A percentile compares a stretch with the other conserved stretches of the same genome.
These are phyloP conservation scores for Colletotrichum neosansevieriae DNA, from an alignment of 2,329 filamentous ascomycete genomes.

Conservation along the genomic window DNA sequence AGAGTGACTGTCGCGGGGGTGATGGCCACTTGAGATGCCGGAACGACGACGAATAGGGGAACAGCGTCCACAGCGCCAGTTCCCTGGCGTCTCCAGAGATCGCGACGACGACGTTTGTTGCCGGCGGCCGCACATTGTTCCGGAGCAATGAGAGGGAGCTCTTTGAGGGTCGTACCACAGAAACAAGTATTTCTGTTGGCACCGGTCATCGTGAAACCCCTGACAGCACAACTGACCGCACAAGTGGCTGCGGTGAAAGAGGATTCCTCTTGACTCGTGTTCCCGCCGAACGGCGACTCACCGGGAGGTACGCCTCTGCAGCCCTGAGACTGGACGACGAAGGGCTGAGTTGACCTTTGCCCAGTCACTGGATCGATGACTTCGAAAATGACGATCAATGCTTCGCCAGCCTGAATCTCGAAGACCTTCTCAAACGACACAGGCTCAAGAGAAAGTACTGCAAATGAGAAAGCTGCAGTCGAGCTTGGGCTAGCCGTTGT, in stretches of 20 bases:
- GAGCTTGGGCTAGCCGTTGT: constrained; percentile 3
- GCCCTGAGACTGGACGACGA: constrained; percentile 8
- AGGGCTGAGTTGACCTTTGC: not conserved
- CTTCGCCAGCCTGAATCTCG: constrained; percentile 1
- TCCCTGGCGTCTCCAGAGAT: constrained; percentile 10
- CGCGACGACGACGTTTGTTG: constrained; percentile 7
- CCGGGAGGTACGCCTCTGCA: constrained; percentile 10
- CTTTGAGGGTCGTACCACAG: not conserved
- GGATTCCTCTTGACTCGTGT: not conserved
- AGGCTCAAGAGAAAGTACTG: not conserved
- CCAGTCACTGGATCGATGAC: not conserved
- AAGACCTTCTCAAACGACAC: constrained; percentile 1
- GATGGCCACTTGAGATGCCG: not conserved
- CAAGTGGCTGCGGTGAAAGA: constrained; percentile 1
- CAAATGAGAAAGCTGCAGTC: not conserved
- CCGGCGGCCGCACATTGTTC: constrained; percentile 5
- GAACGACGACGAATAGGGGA: constrained; percentile 12
- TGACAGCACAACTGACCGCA: not conserved
- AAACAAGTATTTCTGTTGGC: not conserved
- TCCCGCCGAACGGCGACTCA: constrained; percentile 5
- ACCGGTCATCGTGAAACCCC: not conserved
- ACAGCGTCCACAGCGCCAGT: constrained; percentile 4
- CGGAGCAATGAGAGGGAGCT: constrained; percentile 3
- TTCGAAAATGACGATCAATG: constrained; percentile 2
- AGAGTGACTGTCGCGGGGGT: constrained; percentile 1